Evolutionary conservation across 2,329 filamentous ascomycete species (phyloP).

Genomic region (Plenodomus biglobosus): DNA sequence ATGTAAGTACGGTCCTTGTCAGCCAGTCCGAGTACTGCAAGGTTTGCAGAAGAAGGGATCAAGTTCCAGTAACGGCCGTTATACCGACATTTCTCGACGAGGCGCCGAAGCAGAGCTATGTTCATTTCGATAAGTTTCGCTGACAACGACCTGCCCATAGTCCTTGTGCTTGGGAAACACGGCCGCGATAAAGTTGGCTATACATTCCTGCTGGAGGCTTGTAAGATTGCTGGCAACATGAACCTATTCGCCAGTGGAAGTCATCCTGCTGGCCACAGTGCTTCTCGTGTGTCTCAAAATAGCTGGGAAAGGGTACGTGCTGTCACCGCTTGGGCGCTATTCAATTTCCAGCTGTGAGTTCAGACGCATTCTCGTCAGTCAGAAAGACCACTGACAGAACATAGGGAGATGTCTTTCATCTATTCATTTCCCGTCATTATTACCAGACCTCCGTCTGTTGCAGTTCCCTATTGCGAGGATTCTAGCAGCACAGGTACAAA

Average conservation of each 20-base stretch:
- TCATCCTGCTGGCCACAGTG: not conserved
- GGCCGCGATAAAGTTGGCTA: constrained; percentile 35
- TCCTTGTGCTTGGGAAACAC: constrained; percentile 34
- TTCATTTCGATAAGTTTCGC: not conserved
- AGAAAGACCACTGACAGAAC: not conserved
- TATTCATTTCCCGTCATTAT: constrained; percentile 28
- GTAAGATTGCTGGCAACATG: constrained; percentile 24
- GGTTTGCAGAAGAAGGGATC: too few relatives aligned
- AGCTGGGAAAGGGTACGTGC: constrained; percentile 26
- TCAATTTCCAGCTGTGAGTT: constrained; percentile 39
- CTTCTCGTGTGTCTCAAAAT: not conserved
- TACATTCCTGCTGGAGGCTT: constrained; percentile 31
- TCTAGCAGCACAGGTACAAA: constrained; percentile 23
- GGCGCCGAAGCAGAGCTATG: not conserved
- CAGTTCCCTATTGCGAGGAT: constrained; percentile 24
- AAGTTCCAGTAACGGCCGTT: too few relatives aligned
- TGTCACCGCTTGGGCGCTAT: constrained; percentile 34
- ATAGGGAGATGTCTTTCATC: constrained; percentile 25
- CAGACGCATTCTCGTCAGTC: not conserved
- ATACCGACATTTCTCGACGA: not conserved
- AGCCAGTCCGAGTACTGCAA: too few relatives aligned
- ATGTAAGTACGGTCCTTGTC: constrained; percentile 13
- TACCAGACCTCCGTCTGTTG: constrained; percentile 22
- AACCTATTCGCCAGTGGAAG: constrained; percentile 19
- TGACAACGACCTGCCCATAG: constrained; percentile 1